These are phyloP conservation scores for Thamnidium elegans DNA, from an alignment of 192 early-diverging fungal species.

Conservation along the genomic window DNA sequence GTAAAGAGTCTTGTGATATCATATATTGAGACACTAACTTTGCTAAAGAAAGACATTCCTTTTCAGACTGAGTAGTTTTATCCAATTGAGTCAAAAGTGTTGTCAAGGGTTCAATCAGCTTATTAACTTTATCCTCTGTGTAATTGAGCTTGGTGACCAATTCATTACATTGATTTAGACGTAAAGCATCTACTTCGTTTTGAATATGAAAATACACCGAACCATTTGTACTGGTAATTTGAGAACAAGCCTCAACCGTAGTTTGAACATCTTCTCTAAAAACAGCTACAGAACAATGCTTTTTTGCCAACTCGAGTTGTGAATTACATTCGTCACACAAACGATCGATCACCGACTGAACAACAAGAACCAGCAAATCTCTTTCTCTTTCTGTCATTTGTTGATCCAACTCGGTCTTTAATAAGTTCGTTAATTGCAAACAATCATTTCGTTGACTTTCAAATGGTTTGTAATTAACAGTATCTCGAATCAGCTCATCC, in stretches of 20 bases:
- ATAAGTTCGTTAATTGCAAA: too few species aligned
- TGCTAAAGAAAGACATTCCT: not conserved
- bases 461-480: not conserved
- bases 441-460: not conserved
- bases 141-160: not conserved
- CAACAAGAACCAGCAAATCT: not conserved
- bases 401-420: too few species aligned
- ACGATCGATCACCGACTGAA: not conserved
- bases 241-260: too few species aligned
- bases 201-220: too few species aligned
- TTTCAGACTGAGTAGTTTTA: constrained; percentile 1
- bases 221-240: too few species aligned
- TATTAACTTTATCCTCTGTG: not conserved
- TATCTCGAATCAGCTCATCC: not conserved
- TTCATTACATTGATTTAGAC: not conserved
- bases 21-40: constrained; percentile 2
- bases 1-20: not conserved
- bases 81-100: not conserved
- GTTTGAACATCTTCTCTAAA: too few species aligned
- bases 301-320: not conserved
- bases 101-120: not conserved
- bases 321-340: not conserved
- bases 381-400: not conserved
- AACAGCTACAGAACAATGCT: too few species aligned
- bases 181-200: constrained; percentile 1